Evolutionary conservation across 164 flowering plant genomes (phyloP), one percentile per base, ranked within the genome.

Genomic region (Chloranthus sessilifolius): DNA sequence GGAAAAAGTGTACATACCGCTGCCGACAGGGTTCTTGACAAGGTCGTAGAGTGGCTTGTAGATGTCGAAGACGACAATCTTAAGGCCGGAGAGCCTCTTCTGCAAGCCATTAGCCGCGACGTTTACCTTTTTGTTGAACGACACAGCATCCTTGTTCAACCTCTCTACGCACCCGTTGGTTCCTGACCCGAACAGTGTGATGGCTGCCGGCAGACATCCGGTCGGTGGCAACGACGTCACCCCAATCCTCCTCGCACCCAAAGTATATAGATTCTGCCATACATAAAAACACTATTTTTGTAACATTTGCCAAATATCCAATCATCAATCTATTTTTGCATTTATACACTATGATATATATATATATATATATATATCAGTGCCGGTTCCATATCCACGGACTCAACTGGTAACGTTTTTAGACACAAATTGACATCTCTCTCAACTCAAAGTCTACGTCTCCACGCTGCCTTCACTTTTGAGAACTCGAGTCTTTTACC

Each of bases 161-260:
- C 75, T 80, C 6, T 50, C 62, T 5, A 89, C 76, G 36, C 96
- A 89, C 46, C 65, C 49, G 55, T 85, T 82, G 59, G 68, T 78
- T 45, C 82, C 82, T 5, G 4, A 2, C 1, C 95, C 89, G 29
- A 84, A 85, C 12, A 82, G 60, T 5, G 91, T 86, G 46, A 84
- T 79, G 22, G 86, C 70, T 29, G 90, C 94, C 0, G 99, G 99
- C 65, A 92, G 61, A 67, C 97, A 92, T 23, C 99, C 99, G 0
- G 65, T 33, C 9, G 99, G 99, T 6, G 95, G 95, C 41, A 89
- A 60, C 29, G 48, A 66, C 36, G 88, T 82, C 22, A 84, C 89
- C 14, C 89, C 92, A 4, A 92, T 78, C 68, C 80, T 86, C 65
- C 85, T 74, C 20, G 68, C 94, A 24, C 96, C 95, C 56, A 79